Evolutionary conservation across 2,329 filamentous ascomycete species (phyloP).

Genomic region (Cordyceps pruinosa): DNA sequence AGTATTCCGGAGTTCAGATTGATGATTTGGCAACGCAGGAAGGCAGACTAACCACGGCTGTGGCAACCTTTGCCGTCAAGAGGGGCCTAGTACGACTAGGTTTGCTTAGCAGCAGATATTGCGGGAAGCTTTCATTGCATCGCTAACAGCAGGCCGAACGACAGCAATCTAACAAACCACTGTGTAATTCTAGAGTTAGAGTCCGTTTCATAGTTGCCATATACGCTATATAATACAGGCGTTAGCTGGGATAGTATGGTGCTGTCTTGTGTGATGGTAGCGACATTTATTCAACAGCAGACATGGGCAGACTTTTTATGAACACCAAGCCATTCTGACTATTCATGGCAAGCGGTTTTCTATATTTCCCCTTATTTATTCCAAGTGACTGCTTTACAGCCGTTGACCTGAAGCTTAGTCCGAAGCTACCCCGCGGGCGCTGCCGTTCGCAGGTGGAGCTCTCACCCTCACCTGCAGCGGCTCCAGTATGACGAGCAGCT

Average conservation of each 20-base stretch:
- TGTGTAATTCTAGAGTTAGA: constrained; percentile 4
- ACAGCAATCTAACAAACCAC: neutral
- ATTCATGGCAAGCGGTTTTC: too few relatives aligned
- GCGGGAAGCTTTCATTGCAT: constrained; percentile 6
- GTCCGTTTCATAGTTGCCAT: neutral
- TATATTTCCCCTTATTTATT: too few relatives aligned
- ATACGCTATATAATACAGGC: neutral
- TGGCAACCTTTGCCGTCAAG: neutral
- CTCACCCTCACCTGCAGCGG: too few relatives aligned
- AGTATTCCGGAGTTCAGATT: neutral
- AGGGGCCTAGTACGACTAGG: neutral
- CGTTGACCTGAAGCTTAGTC: too few relatives aligned
- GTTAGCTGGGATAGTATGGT: neutral
- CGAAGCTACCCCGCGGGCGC: constrained; percentile 4
- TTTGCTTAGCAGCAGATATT: neutral
- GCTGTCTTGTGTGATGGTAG: too few relatives aligned
- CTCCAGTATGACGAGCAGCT: constrained; percentile 2
- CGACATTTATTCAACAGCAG: too few relatives aligned
- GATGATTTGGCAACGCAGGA: neutral
- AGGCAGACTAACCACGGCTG: neutral
- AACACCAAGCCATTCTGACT: too few relatives aligned
- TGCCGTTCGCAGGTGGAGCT: constrained; percentile 1
- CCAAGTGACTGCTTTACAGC: too few relatives aligned
- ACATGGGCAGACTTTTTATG: too few relatives aligned
- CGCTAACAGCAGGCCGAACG: constrained; percentile 10